phyloP scores from a whole-genome alignment of 306 rosid genomes.

The Castanea mollissima region DNA sequence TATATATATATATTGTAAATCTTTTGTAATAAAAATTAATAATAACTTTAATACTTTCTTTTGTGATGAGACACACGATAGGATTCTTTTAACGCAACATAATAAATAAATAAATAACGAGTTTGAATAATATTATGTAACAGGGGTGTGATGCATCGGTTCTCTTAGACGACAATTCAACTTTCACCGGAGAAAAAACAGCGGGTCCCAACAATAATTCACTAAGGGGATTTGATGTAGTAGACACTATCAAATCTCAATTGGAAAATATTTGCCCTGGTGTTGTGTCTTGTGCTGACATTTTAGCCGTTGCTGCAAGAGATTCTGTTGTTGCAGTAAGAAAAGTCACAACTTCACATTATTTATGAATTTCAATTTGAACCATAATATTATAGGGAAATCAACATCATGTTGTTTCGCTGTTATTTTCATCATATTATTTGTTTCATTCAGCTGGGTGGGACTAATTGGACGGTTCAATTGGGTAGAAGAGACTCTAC shows the following conservation, averaged over 20 bases:
- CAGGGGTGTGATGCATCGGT: constrained; percentile 78
- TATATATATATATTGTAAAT: too few species aligned
- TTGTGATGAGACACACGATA: too few species aligned
- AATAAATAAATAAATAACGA: not conserved
- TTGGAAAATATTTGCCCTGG: constrained; percentile 47
- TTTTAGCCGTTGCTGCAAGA: constrained; percentile 58
- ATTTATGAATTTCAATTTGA: too few species aligned
- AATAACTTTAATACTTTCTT: too few species aligned
- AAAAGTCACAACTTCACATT: not conserved
- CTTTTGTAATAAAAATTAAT: too few species aligned
- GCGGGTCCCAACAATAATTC: constrained; percentile 54
- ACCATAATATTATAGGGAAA: not conserved
- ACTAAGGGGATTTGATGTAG: constrained; percentile 48
- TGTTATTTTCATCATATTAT: not conserved
- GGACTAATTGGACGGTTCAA: constrained; percentile 44
- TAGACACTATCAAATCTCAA: constrained; percentile 53
- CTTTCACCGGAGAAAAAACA: constrained; percentile 58
- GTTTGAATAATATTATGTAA: not conserved
- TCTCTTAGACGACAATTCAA: constrained; percentile 59
- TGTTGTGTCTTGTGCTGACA: constrained; percentile 68
- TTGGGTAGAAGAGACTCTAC: constrained; percentile 80
- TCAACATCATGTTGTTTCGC: not conserved
- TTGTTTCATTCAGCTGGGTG: constrained; percentile 43
- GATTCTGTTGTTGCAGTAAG: constrained; percentile 25
- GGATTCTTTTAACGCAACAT: too few species aligned